Evolutionary conservation across 2,329 filamentous ascomycete species (phyloP).

Genomic region (Hypoxylon sp.): DNA sequence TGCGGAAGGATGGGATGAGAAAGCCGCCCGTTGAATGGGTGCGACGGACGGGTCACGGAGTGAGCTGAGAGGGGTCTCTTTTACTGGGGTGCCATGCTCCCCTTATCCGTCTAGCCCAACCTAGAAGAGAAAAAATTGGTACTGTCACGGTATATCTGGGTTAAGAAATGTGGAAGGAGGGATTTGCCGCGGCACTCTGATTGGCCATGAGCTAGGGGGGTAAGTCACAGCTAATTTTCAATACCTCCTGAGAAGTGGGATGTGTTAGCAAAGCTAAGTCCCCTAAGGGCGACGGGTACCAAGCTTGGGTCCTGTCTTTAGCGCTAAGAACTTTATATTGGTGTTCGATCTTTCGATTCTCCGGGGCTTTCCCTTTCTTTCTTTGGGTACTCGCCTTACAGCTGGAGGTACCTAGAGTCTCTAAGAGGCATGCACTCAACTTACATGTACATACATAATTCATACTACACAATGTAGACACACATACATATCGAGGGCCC

Average conservation of each 20-base stretch:
- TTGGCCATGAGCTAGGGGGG: neutral
- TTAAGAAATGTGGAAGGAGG: slow-evolving; percentile 11
- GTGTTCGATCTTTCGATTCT: neutral
- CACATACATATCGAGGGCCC: neutral
- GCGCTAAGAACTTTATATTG: slow-evolving; percentile 7
- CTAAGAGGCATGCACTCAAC: neutral
- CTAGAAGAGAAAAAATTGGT: slow-evolving; percentile 5
- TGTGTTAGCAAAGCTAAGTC: slow-evolving; percentile 10
- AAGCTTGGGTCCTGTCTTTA: slow-evolving; percentile 3
- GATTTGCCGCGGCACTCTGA: slow-evolving; percentile 19
- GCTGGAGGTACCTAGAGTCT: too few relatives aligned
- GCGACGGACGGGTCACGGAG: slow-evolving; percentile 41
- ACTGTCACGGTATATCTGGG: slow-evolving; percentile 6
- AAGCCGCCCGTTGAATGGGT: slow-evolving; percentile 28
- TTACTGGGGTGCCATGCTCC: slow-evolving; percentile 21
- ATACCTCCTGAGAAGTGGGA: slow-evolving; percentile 7
- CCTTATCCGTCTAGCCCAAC: slow-evolving; percentile 22
- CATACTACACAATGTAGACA: too few relatives aligned
- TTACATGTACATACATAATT: too few relatives aligned
- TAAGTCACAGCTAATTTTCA: neutral
- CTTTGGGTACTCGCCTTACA: too few relatives aligned
- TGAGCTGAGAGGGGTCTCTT: slow-evolving; percentile 42
- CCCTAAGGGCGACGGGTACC: slow-evolving; percentile 3
- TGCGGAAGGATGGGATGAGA: slow-evolving; percentile 34
- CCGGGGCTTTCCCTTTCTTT: too few relatives aligned